Evolutionary conservation across 2,329 filamentous ascomycete genomes (phyloP).

Genomic region (Ceratocystis cacaofunesta): DNA sequence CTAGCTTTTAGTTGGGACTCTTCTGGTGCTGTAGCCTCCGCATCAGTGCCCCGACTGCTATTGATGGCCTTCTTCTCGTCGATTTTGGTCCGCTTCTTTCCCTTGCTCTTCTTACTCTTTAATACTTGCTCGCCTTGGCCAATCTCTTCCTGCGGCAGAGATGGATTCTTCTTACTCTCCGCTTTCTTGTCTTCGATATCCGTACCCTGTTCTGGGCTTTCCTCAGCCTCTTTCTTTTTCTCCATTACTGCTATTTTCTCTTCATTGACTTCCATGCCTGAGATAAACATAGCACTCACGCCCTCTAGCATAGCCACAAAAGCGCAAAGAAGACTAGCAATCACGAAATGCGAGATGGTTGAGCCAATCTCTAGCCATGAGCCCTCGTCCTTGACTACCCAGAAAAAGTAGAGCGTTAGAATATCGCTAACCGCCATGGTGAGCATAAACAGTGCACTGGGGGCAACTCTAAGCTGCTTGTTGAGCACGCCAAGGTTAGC

Average conservation of each 20-base stretch:
- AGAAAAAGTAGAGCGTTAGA: slow-evolving; percentile 92
- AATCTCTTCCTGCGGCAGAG: not conserved
- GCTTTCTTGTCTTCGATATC: not conserved
- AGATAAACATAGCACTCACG: slow-evolving; percentile 68
- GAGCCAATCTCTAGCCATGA: slow-evolving; percentile 96
- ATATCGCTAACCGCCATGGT: slow-evolving; percentile 87
- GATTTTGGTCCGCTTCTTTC: not conserved
- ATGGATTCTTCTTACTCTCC: not conserved
- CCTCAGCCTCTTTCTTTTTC: not conserved
- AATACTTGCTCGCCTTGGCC: not conserved
- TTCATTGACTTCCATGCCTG: slow-evolving; percentile 54
- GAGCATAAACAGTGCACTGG: slow-evolving; percentile 82
- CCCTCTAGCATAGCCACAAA: slow-evolving; percentile 83
- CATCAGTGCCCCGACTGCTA: not conserved
- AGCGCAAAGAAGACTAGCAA: slow-evolving; percentile 75
- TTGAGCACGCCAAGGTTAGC: slow-evolving; percentile 92
- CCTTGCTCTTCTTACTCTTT: not conserved
- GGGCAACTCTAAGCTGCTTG: slow-evolving; percentile 64
- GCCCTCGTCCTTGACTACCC: slow-evolving; percentile 90
- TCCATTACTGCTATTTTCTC: slow-evolving; percentile 20
- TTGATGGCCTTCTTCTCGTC: not conserved
- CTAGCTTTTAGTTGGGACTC: not conserved
- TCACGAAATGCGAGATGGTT: slow-evolving; percentile 88
- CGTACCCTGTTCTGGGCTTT: not conserved
- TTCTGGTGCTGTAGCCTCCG: not conserved